Evolutionary conservation across 805 yeast species (phyloP).

Genomic region (Candida coleopterorum): DNA sequence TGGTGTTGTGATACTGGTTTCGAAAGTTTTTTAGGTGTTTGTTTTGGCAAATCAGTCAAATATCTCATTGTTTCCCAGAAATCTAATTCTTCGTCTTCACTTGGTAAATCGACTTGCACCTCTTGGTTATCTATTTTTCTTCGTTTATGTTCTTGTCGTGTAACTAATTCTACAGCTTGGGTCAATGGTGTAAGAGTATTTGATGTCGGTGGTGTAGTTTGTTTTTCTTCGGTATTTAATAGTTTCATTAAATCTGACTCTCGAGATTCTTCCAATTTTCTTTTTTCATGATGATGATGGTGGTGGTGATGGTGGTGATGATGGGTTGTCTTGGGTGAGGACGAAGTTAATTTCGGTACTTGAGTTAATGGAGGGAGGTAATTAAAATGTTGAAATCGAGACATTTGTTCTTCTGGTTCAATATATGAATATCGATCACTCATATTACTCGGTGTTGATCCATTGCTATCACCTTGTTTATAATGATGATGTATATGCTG

Average conservation of each 20-base stretch:
- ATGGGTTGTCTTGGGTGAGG: slow-evolving; percentile 32
- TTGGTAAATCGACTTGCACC: slow-evolving; percentile 8
- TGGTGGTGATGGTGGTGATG: slow-evolving; percentile 30
- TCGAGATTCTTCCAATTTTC: slow-evolving; percentile 10
- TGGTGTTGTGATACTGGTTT: slow-evolving; percentile 53
- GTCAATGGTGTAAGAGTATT: slow-evolving; percentile 34
- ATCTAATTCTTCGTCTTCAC: slow-evolving; percentile 57
- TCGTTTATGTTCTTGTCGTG: slow-evolving; percentile 23
- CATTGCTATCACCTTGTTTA: slow-evolving; percentile 8
- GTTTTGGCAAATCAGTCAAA: slow-evolving; percentile 32
- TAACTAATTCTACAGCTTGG: slow-evolving; percentile 37
- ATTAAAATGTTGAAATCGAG: slow-evolving; percentile 67
- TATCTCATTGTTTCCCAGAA: slow-evolving; percentile 70
- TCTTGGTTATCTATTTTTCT: slow-evolving; percentile 5
- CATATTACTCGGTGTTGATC: slow-evolving; percentile 4
- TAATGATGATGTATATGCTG: slow-evolving; percentile 85
- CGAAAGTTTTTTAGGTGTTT: slow-evolving; percentile 6
- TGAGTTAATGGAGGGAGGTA: slow-evolving; percentile 67
- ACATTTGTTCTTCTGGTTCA: slow-evolving; percentile 51
- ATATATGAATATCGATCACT: too few relatives aligned
- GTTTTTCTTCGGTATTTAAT: slow-evolving; percentile 29
- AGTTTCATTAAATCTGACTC: slow-evolving; percentile 43
- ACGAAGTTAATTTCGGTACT: slow-evolving; percentile 64
- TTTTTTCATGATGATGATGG: slow-evolving; percentile 14
- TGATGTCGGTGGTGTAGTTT: slow-evolving; percentile 7